A percentile compares a stretch with the other conserved stretches of the same genome.
These are phyloP conservation scores for Auriscalpium orientale DNA, from an alignment of 768 basidiomycete genomes.

Conservation along the genomic window DNA sequence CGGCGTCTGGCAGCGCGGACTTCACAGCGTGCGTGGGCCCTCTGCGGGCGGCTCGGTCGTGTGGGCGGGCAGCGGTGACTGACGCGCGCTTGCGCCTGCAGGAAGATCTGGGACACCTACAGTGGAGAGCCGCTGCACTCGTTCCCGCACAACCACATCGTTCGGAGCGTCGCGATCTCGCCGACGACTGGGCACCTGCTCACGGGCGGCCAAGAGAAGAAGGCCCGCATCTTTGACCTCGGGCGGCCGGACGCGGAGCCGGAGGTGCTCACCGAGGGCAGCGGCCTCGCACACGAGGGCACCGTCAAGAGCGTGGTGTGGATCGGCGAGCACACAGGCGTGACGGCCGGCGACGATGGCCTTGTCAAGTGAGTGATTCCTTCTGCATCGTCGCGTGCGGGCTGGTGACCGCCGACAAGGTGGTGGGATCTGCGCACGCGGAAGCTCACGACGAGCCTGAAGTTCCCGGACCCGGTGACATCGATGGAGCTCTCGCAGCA, in stretches of 20 bases:
- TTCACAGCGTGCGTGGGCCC: slow-evolving; percentile 81
- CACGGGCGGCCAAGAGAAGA: slow-evolving; percentile 96
- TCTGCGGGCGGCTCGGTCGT: not conserved
- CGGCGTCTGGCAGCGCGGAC: slow-evolving; percentile 91
- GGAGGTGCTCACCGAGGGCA: slow-evolving; percentile 60
- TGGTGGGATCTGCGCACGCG: slow-evolving; percentile 96
- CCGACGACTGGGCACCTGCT: slow-evolving; percentile 62
- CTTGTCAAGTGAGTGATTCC: slow-evolving; percentile 61
- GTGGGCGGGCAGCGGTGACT: slow-evolving; percentile 2
- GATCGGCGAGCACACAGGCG: slow-evolving; percentile 81
- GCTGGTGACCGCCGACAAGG: slow-evolving; percentile 31
- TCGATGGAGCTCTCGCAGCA: slow-evolving; percentile 88
- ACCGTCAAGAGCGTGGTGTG: slow-evolving; percentile 90
- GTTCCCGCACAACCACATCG: slow-evolving; percentile 98
- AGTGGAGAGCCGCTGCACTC: slow-evolving; percentile 83
- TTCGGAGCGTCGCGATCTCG: slow-evolving; percentile 88
- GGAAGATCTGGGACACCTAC: slow-evolving; percentile 96
- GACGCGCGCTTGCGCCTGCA: slow-evolving; percentile 26
- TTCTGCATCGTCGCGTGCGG: not conserved
- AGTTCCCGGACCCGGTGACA: slow-evolving; percentile 74
- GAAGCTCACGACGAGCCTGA: slow-evolving; percentile 58
- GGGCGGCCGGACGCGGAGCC: slow-evolving; percentile 81
- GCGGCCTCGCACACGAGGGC: slow-evolving; percentile 70
- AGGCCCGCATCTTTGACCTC: slow-evolving; percentile 91
- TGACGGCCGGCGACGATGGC: slow-evolving; percentile 90